These are phyloP conservation scores for Didymella sp. DNA, from an alignment of 2,329 filamentous ascomycete species.

Conservation along the genomic window DNA sequence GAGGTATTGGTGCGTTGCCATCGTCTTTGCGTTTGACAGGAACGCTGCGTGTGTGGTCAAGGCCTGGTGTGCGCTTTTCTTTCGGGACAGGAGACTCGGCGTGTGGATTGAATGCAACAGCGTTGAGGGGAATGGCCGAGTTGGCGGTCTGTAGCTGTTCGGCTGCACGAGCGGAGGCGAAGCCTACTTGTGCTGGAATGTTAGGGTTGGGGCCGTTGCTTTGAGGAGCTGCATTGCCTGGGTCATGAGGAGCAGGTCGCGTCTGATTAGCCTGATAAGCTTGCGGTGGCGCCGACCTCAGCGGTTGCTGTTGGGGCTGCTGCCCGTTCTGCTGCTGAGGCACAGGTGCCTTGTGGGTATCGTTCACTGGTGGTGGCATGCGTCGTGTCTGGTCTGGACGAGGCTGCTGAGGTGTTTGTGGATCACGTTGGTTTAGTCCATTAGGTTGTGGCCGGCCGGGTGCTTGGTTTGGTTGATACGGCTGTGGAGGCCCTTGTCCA, in stretches of 20 bases:
- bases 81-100: constrained; percentile 72
- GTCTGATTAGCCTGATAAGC: constrained; percentile 28
- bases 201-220: constrained; percentile 26
- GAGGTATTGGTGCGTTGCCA: constrained; percentile 26
- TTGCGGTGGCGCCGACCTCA: constrained; percentile 35
- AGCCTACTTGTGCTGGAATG: constrained; percentile 50
- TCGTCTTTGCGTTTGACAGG: constrained; percentile 66
- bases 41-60: constrained; percentile 80
- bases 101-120: constrained; percentile 57
- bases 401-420: constrained; percentile 39
- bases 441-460: constrained; percentile 28
- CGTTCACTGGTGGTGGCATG: constrained; percentile 32
- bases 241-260: constrained; percentile 23
- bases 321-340: constrained; percentile 33
- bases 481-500: constrained; percentile 32
- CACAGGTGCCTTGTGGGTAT: constrained; percentile 27
- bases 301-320: constrained; percentile 31
- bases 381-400: constrained; percentile 31
- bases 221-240: constrained; percentile 16
- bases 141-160: constrained; percentile 50
- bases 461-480: constrained; percentile 36
- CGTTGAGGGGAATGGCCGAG: constrained; percentile 37
- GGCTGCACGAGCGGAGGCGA: constrained; percentile 56
- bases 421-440: constrained; percentile 37
- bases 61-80: constrained; percentile 78